Conservation (phyloP, 768 basidiomycete genomes). For the Agaricus blazei region DNA sequence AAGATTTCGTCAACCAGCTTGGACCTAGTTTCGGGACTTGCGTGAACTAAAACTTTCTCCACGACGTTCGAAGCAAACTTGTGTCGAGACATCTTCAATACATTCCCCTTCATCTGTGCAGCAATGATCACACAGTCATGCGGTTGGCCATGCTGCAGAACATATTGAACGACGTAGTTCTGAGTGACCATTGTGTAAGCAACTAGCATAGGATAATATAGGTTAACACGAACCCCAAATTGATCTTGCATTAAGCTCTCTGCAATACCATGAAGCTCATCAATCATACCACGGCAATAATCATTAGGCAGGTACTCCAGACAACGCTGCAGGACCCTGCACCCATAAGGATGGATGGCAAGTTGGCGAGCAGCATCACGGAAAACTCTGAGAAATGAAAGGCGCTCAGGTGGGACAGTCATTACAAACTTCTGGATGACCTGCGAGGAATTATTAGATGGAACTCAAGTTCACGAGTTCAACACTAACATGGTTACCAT, state of each 20-base stretch:
- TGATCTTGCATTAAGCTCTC: slow-evolving; percentile 81
- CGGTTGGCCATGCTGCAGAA: slow-evolving; percentile 74
- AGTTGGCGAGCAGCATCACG: slow-evolving; percentile 75
- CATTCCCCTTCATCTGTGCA: slow-evolving; percentile 65
- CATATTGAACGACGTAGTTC: slow-evolving; percentile 96
- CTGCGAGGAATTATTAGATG: slow-evolving; percentile 27
- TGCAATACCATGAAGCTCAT: slow-evolving; percentile 74
- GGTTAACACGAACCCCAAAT: slow-evolving; percentile 62
- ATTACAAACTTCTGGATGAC: slow-evolving; percentile 89
- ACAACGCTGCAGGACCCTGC: slow-evolving; percentile 90
- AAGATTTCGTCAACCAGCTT: slow-evolving; percentile 81
- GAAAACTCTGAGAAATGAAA: slow-evolving; percentile 73
- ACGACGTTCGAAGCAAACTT: slow-evolving; percentile 97
- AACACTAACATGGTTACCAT: slow-evolving; percentile 84
- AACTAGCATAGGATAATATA: not conserved
- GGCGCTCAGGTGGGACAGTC: slow-evolving; percentile 68
- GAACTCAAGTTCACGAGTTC: not conserved
- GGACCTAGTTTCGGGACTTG: slow-evolving; percentile 59
- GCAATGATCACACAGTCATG: slow-evolving; percentile 68
- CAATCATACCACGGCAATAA: slow-evolving; percentile 65
- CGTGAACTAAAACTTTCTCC: slow-evolving; percentile 79
- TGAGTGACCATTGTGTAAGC: slow-evolving; percentile 21
- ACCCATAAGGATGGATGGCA: slow-evolving; percentile 88
- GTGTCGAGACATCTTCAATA: slow-evolving; percentile 76
- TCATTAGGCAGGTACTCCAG: slow-evolving; percentile 77